Evolutionary conservation across 108 stramenopile species (phyloP).

Genomic region (Skeletonema costatum): DNA sequence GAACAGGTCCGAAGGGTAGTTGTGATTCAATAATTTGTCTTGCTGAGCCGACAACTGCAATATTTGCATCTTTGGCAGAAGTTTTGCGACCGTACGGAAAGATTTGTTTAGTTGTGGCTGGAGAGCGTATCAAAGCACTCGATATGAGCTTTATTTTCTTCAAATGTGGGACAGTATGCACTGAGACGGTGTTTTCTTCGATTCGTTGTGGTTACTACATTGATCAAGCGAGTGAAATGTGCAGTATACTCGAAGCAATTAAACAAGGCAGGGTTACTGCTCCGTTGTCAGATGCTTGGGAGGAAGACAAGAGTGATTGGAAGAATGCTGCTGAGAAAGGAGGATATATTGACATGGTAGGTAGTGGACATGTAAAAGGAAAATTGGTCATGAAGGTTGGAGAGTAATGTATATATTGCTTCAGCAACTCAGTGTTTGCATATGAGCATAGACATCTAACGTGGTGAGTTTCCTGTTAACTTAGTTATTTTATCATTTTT

Average conservation of each 20-base stretch:
- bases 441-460: no score
- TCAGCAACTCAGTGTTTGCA: no score
- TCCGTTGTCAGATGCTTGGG: conserved; percentile 33
- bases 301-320: conserved; percentile 15
- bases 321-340: conserved; percentile 27
- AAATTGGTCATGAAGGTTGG: conserved; percentile 54
- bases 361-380: conserved; percentile 28
- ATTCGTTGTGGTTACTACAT: conserved; percentile 36
- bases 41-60: conserved; percentile 43
- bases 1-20: conserved; percentile 45
- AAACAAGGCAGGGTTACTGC: conserved; percentile 15
- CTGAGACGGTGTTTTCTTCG: conserved; percentile 55
- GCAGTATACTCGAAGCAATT: conserved; percentile 26
- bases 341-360: conserved; percentile 38
- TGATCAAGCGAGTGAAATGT: conserved; percentile 39
- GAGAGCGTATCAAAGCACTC: conserved; percentile 42
- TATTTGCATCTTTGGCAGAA: conserved; percentile 47
- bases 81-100: conserved; percentile 55
- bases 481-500: no score
- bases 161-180: conserved; percentile 53
- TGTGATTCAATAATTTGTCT: conserved; percentile 58
- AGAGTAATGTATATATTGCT: not conserved
- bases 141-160: conserved; percentile 60
- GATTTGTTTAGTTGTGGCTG: conserved; percentile 56
- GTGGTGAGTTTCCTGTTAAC: no score